Conservation (phyloP, 139 green algal genomes). For the Bryopsis sp. region DNA sequence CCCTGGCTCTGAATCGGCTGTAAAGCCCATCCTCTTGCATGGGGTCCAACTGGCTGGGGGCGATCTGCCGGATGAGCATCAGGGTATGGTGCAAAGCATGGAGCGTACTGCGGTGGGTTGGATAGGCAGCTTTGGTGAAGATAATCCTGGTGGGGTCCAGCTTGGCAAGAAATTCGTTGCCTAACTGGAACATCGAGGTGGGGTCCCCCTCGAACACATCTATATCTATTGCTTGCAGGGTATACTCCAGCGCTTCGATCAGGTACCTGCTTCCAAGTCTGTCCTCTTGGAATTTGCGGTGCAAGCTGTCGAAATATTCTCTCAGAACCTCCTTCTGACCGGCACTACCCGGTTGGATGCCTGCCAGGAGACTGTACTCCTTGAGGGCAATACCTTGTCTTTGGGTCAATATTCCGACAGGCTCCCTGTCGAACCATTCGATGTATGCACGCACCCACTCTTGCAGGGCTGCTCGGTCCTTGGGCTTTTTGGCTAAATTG, state of each 20-base stretch:
- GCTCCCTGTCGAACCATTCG: background rate
- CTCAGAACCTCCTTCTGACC: background rate
- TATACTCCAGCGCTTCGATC: background rate
- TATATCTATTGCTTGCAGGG: background rate
- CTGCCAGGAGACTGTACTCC: background rate
- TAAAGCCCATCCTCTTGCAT: background rate
- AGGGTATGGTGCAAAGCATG: background rate
- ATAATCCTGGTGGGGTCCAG: background rate
- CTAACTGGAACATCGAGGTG: background rate
- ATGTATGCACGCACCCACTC: background rate
- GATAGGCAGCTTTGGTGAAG: background rate
- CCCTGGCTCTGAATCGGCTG: background rate
- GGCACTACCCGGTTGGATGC: background rate
- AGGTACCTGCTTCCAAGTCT: background rate
- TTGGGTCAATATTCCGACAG: background rate
- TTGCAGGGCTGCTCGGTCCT: background rate
- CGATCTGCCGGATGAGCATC: background rate
- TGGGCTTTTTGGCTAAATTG: background rate
- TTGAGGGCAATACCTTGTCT: background rate
- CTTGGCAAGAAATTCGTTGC: background rate
- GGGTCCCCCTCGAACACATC: background rate
- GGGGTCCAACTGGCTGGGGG: background rate
- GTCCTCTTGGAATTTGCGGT: background rate
- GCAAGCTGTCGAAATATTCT: background rate
- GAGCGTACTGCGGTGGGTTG: background rate